Evolutionary conservation across 2,329 filamentous ascomycete species (phyloP).

Genomic region (Mycosphaerella sp.): DNA sequence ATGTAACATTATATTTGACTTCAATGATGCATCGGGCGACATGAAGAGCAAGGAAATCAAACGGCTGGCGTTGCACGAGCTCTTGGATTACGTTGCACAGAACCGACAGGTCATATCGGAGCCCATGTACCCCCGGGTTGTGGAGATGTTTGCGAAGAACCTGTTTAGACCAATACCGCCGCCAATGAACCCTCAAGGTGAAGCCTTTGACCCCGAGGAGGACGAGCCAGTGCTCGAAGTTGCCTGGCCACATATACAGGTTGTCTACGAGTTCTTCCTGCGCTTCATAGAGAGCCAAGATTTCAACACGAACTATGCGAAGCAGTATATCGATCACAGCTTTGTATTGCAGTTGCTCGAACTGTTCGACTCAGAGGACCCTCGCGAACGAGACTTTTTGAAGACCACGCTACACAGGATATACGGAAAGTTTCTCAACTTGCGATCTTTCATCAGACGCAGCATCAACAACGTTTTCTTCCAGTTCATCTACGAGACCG

Average conservation of each 20-base stretch:
- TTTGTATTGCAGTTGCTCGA: constrained; percentile 96
- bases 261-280: constrained; percentile 99
- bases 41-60: constrained; percentile 99
- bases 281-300: constrained; percentile 99
- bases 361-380: constrained; percentile 96
- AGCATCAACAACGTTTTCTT: constrained; percentile 99
- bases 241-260: constrained; percentile 98
- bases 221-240: constrained; percentile 97
- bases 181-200: constrained; percentile 93
- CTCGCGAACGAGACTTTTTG: constrained; percentile 89
- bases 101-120: constrained; percentile 98
- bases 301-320: constrained; percentile 99
- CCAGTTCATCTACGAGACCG: constrained; percentile 98
- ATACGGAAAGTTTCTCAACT: constrained; percentile 97
- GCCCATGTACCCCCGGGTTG: constrained; percentile 96
- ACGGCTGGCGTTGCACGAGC: constrained; percentile 85
- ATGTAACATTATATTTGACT: constrained; percentile 99
- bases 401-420: constrained; percentile 98
- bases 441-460: constrained; percentile 91
- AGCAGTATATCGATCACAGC: constrained; percentile 96
- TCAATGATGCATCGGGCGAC: constrained; percentile 94
- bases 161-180: constrained; percentile 94
- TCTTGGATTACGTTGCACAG: constrained; percentile 97
- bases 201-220: constrained; percentile 97
- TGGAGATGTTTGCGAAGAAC: constrained; percentile 99